These are phyloP conservation scores for Xerocomellus dryophilus DNA, from an alignment of 768 basidiomycete genomes.

Conservation along the genomic window DNA sequence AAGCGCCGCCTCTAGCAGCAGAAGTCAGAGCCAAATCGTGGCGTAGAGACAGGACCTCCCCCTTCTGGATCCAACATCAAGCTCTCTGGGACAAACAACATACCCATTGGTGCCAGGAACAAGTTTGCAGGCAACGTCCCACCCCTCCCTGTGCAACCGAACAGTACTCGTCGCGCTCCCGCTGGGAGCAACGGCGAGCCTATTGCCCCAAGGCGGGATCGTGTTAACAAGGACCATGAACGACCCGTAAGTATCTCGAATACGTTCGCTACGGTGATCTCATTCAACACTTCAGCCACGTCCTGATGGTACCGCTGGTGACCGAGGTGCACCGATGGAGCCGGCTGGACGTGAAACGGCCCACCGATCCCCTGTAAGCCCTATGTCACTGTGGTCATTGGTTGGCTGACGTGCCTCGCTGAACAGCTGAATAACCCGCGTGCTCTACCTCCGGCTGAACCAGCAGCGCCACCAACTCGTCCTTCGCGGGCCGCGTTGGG, in stretches of 20 bases:
- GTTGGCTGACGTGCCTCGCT: not conserved
- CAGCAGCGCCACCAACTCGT: constrained; percentile 1
- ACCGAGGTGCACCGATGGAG: constrained; percentile 4
- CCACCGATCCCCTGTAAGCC: constrained; percentile 20
- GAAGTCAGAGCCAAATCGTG: constrained; percentile 22
- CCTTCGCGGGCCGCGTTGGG: constrained; percentile 18
- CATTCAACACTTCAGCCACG: constrained; percentile 15
- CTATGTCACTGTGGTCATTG: not conserved
- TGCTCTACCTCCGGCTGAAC: constrained; percentile 13
- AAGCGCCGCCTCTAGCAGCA: not conserved
- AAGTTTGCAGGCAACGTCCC: constrained; percentile 19
- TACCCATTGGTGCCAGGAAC: constrained; percentile 29
- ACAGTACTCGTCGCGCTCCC: not conserved
- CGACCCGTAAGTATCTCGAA: constrained; percentile 19
- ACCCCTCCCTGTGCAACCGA: not conserved
- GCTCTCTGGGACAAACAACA: constrained; percentile 34
- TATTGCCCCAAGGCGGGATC: constrained; percentile 16
- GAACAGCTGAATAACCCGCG: constrained; percentile 9
- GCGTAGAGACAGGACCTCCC: constrained; percentile 11
- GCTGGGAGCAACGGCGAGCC: constrained; percentile 23
- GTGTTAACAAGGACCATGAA: constrained; percentile 20
- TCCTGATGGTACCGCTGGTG: constrained; percentile 6
- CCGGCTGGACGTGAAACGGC: constrained; percentile 10
- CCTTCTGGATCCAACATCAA: constrained; percentile 21
- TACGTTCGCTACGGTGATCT: not conserved